Evolutionary conservation across 148 eudicot species (phyloP).

Genomic region (Camellia sinensis): DNA sequence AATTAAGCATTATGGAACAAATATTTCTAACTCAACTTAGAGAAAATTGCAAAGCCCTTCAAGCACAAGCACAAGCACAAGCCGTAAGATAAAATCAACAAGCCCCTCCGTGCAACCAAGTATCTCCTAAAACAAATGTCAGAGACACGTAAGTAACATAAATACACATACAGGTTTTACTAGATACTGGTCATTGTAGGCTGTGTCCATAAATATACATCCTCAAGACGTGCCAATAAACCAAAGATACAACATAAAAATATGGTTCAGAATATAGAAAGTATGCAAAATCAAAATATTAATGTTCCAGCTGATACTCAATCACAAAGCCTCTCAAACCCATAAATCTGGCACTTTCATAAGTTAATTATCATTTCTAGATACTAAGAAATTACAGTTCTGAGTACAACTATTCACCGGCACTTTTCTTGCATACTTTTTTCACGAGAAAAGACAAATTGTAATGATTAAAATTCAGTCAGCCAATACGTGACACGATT

Average conservation of each 20-base stretch:
- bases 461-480: background rate
- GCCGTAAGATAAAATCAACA: constrained; percentile 6
- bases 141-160: background rate
- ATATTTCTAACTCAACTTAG: constrained; percentile 8
- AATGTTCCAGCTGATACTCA: background rate
- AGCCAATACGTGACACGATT: background rate
- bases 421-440: background rate
- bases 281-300: background rate
- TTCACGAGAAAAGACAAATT: background rate
- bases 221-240: background rate
- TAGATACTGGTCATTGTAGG: background rate
- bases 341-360: background rate
- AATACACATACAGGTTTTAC: background rate
- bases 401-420: too few relatives aligned
- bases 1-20: constrained; percentile 30
- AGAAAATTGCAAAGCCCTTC: constrained; percentile 4
- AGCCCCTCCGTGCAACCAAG: background rate
- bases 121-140: constrained; percentile 2
- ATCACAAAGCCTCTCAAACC: background rate
- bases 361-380: background rate
- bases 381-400: background rate
- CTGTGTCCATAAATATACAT: background rate
- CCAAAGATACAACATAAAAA: background rate
- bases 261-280: background rate
- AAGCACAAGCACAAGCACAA: constrained; percentile 10